Percentiles rank a stretch among this genome's conserved stretches.
phyloP scores from a whole-genome alignment of 257 asterid species.

The Lycium ferocissimum region DNA sequence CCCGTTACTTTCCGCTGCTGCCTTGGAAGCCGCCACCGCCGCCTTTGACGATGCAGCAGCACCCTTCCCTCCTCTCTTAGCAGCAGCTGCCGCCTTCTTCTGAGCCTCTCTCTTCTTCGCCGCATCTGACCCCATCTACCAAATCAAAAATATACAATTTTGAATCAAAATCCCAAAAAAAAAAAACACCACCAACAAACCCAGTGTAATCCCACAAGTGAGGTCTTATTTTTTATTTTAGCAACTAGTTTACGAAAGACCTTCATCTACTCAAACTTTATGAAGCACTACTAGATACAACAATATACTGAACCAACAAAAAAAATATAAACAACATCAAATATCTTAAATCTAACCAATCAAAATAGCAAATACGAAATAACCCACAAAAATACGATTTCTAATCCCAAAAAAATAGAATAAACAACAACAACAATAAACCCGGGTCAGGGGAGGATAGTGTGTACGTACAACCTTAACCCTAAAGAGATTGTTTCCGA shows the following conservation, averaged over 20 bases:
- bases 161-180: background rate
- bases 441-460: too few species aligned
- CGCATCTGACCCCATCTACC: constrained; percentile 97
- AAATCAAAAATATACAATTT: background rate
- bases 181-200: background rate
- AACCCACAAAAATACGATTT: too few species aligned
- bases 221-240: background rate
- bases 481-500: too few species aligned
- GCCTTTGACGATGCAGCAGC: constrained; percentile 57
- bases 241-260: background rate
- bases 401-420: too few species aligned
- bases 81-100: constrained; percentile 97
- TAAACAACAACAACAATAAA: too few species aligned
- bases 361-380: too few species aligned
- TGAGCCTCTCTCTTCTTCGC: constrained; percentile 96
- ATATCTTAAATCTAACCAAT: too few species aligned
- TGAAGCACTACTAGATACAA: background rate
- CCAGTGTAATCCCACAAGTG: too few species aligned
- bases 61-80: constrained; percentile 51
- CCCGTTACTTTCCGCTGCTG: constrained; percentile 46
- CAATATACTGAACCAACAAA: background rate
- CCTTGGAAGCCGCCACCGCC: constrained; percentile 53
- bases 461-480: too few species aligned
- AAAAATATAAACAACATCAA: background rate
- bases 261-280: background rate